Conservation (phyloP, 2,329 filamentous ascomycete species). For the Aspergillus pseudotamarii region DNA sequence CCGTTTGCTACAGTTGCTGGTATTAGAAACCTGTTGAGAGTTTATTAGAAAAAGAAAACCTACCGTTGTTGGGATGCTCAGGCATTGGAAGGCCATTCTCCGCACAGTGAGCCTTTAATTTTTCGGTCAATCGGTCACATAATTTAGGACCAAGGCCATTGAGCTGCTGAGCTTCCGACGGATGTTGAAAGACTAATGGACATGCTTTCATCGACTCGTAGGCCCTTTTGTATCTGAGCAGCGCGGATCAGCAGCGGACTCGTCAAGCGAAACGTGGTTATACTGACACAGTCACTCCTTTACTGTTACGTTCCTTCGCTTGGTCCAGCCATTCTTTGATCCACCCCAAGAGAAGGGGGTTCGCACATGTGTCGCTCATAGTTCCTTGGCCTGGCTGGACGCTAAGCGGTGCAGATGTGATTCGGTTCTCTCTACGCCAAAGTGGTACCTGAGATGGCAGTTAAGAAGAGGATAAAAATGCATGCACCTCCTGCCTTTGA, state of each 20-base stretch:
- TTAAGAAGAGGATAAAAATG: not conserved
- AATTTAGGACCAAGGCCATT: slow-evolving; percentile 74
- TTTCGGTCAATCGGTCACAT: slow-evolving; percentile 68
- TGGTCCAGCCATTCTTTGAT: slow-evolving; percentile 76
- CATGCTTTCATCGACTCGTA: slow-evolving; percentile 77
- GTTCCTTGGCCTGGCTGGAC: not conserved
- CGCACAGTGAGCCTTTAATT: slow-evolving; percentile 59
- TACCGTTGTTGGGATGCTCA: slow-evolving; percentile 53
- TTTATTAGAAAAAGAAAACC: not conserved
- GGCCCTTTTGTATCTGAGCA: slow-evolving; percentile 69
- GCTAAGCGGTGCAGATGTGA: not conserved
- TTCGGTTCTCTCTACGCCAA: not conserved
- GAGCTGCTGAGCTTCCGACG: slow-evolving; percentile 71
- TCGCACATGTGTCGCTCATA: slow-evolving; percentile 55
- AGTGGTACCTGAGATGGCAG: not conserved
- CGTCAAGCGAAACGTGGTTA: not conserved
- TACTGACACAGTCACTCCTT: slow-evolving; percentile 60
- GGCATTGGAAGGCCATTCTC: slow-evolving; percentile 71
- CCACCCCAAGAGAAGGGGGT: slow-evolving; percentile 72
- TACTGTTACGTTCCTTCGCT: slow-evolving; percentile 69
- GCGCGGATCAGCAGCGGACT: slow-evolving; percentile 11
- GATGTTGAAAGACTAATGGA: slow-evolving; percentile 70
- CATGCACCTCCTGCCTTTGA: not conserved
- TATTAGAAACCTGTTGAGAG: not conserved
- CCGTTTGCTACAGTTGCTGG: slow-evolving; percentile 24